A percentile compares a stretch with the other conserved stretches of the same genome.
These are phyloP conservation scores for Flaveria robusta DNA, from an alignment of 129 eudicot genomes.

Conservation along the genomic window DNA sequence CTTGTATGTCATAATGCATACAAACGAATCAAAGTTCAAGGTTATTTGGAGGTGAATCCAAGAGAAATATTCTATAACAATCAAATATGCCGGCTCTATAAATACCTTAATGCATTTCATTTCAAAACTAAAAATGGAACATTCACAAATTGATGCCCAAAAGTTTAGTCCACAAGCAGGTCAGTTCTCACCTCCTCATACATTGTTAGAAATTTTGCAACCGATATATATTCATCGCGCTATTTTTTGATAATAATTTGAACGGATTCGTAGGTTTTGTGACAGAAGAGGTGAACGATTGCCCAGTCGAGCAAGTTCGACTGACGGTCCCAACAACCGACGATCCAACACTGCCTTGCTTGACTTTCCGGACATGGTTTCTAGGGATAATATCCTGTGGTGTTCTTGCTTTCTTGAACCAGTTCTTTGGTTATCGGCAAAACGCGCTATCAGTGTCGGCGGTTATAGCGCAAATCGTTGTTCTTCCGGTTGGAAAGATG, in stretches of 20 bases:
- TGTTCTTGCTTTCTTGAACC: constrained; percentile 72
- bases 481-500: constrained; percentile 69
- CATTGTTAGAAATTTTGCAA: neutral
- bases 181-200: neutral
- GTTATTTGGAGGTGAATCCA: neutral
- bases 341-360: constrained; percentile 72
- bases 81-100: neutral
- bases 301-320: constrained; percentile 81
- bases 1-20: constrained; percentile 13
- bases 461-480: constrained; percentile 70
- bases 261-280: neutral
- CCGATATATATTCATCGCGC: neutral
- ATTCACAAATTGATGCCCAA: constrained; percentile 3
- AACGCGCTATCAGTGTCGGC: constrained; percentile 59
- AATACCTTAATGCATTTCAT: neutral
- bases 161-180: constrained; percentile 11
- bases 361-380: constrained; percentile 82
- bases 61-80: too few relatives aligned
- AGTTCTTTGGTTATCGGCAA: constrained; percentile 72
- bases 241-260: too few relatives aligned
- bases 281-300: constrained; percentile 53
- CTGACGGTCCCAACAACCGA: constrained; percentile 77
- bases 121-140: constrained; percentile 9
- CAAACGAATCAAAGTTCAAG: constrained; percentile 12
- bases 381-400: constrained; percentile 68